Conservation (phyloP, 2,329 filamentous ascomycete genomes). For the Aspergillus pseudoglaucus region DNA sequence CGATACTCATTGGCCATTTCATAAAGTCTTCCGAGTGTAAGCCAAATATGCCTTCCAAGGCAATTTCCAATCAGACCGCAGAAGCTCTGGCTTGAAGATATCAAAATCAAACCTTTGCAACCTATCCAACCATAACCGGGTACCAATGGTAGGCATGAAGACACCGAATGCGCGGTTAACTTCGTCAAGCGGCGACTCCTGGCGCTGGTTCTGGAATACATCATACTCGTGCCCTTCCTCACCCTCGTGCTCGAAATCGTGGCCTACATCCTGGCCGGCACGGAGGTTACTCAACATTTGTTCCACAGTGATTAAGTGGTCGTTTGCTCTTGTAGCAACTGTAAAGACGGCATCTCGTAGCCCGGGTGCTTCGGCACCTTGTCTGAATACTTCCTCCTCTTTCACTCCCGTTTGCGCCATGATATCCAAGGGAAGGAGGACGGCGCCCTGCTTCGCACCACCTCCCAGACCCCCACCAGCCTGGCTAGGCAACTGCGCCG, state of each 20-base stretch:
- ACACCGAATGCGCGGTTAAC: constrained; percentile 68
- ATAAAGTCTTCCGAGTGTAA: constrained; percentile 49
- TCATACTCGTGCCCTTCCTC: constrained; percentile 62
- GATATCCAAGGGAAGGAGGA: constrained; percentile 79
- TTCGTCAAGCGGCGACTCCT: constrained; percentile 41
- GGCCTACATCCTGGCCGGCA: constrained; percentile 66
- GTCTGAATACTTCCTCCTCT: constrained; percentile 83
- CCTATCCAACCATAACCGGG: constrained; percentile 68
- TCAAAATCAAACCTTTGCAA: constrained; percentile 82
- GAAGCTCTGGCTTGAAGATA: constrained; percentile 59
- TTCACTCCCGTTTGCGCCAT: constrained; percentile 76
- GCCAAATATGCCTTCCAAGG: constrained; percentile 70
- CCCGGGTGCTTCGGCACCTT: constrained; percentile 69
- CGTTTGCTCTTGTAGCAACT: constrained; percentile 88
- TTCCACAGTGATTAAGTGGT: constrained; percentile 87
- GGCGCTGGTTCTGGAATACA: constrained; percentile 32
- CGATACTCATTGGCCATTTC: constrained; percentile 1
- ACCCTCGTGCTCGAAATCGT: constrained; percentile 81
- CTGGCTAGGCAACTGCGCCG: constrained; percentile 50
- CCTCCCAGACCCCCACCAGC: constrained; percentile 21
- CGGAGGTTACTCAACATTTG: constrained; percentile 82
- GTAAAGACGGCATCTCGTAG: constrained; percentile 85
- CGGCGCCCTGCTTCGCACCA: constrained; percentile 50
- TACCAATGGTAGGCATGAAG: constrained; percentile 71
- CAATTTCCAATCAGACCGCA: constrained; percentile 70